Conservation (phyloP, 208 protist genomes). For the Trypanosoma vivax region DNA sequence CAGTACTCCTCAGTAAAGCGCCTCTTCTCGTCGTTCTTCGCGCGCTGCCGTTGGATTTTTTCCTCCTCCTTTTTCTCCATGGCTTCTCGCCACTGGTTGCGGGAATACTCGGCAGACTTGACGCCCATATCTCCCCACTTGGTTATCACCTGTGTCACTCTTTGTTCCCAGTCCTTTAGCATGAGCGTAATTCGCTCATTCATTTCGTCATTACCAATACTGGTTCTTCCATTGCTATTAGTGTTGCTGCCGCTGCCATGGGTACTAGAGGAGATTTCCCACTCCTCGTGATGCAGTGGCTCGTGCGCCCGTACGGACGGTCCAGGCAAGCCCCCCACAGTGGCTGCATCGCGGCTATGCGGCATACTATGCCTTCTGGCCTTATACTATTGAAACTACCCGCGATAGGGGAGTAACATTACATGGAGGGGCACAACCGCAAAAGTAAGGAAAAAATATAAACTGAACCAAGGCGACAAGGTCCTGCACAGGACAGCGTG, state of each 20-base stretch:
- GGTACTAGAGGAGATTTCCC: slow-evolving; percentile 11
- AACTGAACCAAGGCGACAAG: no score
- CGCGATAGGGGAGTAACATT: no score
- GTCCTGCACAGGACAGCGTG: no score
- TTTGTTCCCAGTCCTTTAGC: slow-evolving; percentile 13
- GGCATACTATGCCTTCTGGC: no score
- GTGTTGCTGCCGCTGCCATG: background rate
- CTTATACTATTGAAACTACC: no score
- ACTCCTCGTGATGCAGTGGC: background rate
- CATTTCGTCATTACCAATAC: background rate
- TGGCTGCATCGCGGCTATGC: no score
- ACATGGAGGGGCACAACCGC: no score
- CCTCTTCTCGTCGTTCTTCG: background rate
- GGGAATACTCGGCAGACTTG: slow-evolving; percentile 11
- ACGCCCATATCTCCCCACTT: slow-evolving; percentile 17
- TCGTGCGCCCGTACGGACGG: no score
- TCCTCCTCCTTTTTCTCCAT: slow-evolving; percentile 16
- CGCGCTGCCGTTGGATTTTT: background rate
- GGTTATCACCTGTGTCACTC: background rate
- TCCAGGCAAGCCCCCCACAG: no score
- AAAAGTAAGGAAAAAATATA: no score
- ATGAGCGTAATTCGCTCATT: slow-evolving; percentile 7
- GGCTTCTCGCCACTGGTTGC: background rate
- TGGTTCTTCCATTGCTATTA: background rate
- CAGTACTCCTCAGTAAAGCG: background rate